Conservation (phyloP, 495 filamentous ascomycete genomes). For the Trichoderma virens region DNA sequence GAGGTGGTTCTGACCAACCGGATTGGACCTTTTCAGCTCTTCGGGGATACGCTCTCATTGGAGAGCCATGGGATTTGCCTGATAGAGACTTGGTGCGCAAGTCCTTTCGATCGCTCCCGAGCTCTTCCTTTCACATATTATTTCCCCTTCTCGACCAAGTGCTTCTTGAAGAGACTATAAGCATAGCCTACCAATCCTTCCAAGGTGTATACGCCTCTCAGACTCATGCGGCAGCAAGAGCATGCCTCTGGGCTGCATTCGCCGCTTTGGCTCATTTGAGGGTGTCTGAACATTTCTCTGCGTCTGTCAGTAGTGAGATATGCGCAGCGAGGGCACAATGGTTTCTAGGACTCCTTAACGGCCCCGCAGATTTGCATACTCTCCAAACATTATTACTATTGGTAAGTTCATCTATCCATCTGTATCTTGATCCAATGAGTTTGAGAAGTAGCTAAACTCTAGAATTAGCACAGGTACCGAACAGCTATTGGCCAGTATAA, state of each 20-base stretch:
- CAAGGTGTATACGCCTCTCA: neutral
- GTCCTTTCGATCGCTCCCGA: neutral
- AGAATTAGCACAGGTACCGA: slow-evolving; percentile 6
- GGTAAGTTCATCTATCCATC: neutral
- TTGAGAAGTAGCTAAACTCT: neutral
- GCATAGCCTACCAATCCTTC: neutral
- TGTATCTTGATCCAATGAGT: neutral
- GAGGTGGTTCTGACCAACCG: neutral
- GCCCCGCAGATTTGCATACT: neutral
- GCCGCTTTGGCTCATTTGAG: neutral
- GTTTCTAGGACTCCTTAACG: neutral
- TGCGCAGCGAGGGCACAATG: neutral
- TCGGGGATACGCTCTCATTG: neutral
- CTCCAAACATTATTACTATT: neutral
- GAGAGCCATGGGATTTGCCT: neutral
- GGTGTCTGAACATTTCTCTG: neutral
- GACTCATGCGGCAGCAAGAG: neutral
- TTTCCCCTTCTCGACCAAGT: neutral
- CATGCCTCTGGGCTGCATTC: neutral
- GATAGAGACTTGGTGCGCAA: neutral
- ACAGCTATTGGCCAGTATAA: neutral
- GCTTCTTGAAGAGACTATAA: neutral
- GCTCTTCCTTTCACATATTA: neutral
- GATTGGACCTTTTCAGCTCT: neutral
- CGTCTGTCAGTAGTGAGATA: neutral